Evolutionary conservation across 768 basidiomycete genomes (phyloP), one percentile per base, ranked within the genome.

Genomic region (Exsudoporus frostii): DNA sequence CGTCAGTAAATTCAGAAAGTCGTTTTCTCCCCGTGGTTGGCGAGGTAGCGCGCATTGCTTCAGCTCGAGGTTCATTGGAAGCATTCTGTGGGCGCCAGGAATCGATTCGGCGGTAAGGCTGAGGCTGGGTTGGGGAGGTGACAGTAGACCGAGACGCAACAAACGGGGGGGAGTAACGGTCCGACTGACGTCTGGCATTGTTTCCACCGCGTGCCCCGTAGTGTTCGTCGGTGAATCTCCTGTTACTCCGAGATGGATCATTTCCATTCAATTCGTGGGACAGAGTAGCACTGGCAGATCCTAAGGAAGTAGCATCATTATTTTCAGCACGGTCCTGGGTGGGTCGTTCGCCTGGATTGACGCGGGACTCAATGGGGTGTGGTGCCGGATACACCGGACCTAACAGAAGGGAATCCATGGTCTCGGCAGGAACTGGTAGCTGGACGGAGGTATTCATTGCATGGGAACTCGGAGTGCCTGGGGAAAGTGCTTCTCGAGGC

Each of bases 21-120:
- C 69, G 57, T 42, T 69, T 69, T 37, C 38, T 65, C 32, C 59
- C 58, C 2, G 30, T 22, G 10, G 22, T 48, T 4, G 65, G 62
- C 3, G 62, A 56, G 29, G 48, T 32, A 27, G 55, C 50, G 2
- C 62, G 55, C 42, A 59, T 54, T 11, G 51, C 47, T 38, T 68
- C 63, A 19, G 50, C 57, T 45, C 61, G 64, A 29, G 54, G 36
- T n/a, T 22, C 51, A 41, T 43, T 50, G 4, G 55, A 51, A 17
- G 40, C 7, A 29, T 46, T 49, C 15, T 40, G 45, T 7, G 55
- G 54, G 14, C 33, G 56, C 56, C 56, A 41, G 37, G 52, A 46
- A 14, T 57, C 55, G 29, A 13, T 22, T 22, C 0, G 32, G 13
- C 25, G 57, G 9, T 45, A 43, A 15, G 56, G 29, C 14, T 55